phyloP scores from a whole-genome alignment of 2,329 filamentous ascomycete genomes.

The Tolypocladium capitatum region DNA sequence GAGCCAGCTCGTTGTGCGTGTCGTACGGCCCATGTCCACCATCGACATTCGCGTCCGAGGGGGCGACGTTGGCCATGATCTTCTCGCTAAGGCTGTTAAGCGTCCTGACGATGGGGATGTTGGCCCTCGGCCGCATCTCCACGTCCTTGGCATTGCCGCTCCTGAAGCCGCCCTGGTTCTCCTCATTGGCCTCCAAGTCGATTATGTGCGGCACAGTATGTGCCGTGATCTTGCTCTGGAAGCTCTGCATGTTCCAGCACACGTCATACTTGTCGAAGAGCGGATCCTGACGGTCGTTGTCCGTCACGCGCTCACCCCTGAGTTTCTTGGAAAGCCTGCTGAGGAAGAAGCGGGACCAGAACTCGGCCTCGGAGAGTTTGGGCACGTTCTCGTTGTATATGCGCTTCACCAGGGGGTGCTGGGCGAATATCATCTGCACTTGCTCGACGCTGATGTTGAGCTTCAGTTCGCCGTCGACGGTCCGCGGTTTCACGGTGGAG shows the following conservation, averaged over 20 bases:
- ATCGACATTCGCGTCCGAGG: constrained; percentile 56
- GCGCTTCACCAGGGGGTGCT: constrained; percentile 79
- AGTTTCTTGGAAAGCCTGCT: constrained; percentile 83
- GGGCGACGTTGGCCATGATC: constrained; percentile 76
- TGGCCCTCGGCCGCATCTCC: constrained; percentile 73
- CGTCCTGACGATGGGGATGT: constrained; percentile 78
- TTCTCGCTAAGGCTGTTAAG: constrained; percentile 88
- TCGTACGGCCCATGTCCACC: constrained; percentile 50
- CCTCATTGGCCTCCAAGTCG: constrained; percentile 86
- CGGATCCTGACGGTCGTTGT: constrained; percentile 62
- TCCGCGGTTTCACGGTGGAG: constrained; percentile 65
- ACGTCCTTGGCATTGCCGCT: constrained; percentile 75
- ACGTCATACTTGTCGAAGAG: constrained; percentile 80
- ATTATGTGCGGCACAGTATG: constrained; percentile 76
- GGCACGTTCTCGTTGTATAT: constrained; percentile 92
- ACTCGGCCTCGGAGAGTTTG: constrained; percentile 62
- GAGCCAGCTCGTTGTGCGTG: constrained; percentile 58
- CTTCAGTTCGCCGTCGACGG: constrained; percentile 44
- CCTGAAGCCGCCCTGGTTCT: constrained; percentile 75
- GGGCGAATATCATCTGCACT: constrained; percentile 81
- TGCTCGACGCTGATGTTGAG: constrained; percentile 84
- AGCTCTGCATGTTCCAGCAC: constrained; percentile 46
- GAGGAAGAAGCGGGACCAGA: constrained; percentile 91
- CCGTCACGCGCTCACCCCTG: constrained; percentile 74
- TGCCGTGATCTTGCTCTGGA: constrained; percentile 40